Conservation (phyloP, 129 eudicot genomes). For the Mikania micrantha region DNA sequence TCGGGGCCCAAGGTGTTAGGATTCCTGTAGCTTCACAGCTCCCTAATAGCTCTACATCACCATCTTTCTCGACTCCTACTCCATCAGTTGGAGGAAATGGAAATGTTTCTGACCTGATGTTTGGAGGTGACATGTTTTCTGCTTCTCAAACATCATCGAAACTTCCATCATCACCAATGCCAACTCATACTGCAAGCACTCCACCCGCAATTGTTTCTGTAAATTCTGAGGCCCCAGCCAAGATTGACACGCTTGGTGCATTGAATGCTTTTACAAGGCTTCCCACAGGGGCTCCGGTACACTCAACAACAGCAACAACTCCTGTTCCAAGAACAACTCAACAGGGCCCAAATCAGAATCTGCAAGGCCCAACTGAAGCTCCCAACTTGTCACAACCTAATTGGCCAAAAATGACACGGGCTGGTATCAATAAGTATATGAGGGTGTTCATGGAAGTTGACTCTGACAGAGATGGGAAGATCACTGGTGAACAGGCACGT, state of each 20-base stretch:
- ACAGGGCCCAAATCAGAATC: slow-evolving; percentile 47
- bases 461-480: slow-evolving; percentile 87
- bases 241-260: slow-evolving; percentile 59
- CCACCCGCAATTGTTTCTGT: slow-evolving; percentile 32
- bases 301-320: slow-evolving; percentile 38
- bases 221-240: slow-evolving; percentile 36
- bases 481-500: slow-evolving; percentile 87
- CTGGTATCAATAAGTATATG: slow-evolving; percentile 77
- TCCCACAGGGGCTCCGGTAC: slow-evolving; percentile 43
- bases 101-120: slow-evolving; percentile 40
- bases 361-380: slow-evolving; percentile 37
- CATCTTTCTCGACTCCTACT: slow-evolving; percentile 29
- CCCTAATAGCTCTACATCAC: neutral
- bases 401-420: slow-evolving; percentile 94
- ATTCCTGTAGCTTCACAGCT: neutral
- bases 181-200: slow-evolving; percentile 27
- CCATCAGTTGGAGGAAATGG: slow-evolving; percentile 52
- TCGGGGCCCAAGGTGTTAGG: neutral
- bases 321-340: slow-evolving; percentile 46
- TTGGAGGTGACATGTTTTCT: slow-evolving; percentile 78
- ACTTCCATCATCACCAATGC: slow-evolving; percentile 42
- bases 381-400: slow-evolving; percentile 50
- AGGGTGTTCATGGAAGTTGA: slow-evolving; percentile 92
- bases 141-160: slow-evolving; percentile 44
- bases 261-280: slow-evolving; percentile 59